Evolutionary conservation across 1,284 basidiomycete genomes (phyloP), one percentile per base, ranked within the genome.

Genomic region (Cystobasidiaceae sp.): DNA sequence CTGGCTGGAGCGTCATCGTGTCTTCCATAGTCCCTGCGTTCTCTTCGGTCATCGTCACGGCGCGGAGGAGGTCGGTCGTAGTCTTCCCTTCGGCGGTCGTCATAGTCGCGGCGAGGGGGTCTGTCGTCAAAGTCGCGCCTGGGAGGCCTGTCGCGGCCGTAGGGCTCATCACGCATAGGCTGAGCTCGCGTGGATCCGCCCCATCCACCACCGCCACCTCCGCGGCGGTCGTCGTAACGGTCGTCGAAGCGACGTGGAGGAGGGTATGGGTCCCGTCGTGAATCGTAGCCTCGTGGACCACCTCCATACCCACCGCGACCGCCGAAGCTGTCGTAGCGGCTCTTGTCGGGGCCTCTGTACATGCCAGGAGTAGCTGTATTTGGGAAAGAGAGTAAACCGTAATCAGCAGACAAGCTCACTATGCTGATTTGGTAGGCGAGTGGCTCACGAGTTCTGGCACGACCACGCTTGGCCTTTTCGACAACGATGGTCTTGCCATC

Each of bases 381-480:
- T 8, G 17, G 34, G 19, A 27, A n/a, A 46, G 23, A 41, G 19
- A 15, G 37, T 21, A 8, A 41, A 15, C 2, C 19, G n/a, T n/a
- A n/a, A n/a, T 44, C 23, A 49, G 37, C n/a, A 39, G 37, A n/a
- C 37, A 11, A 11, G 11, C 37, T n/a, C 11, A 39, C 11, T 39
- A 11, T n/a, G 11, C 11, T 39, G 11, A 11, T 39, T 11, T 39
- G 11, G 37, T n/a, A 39, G n/a, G 37, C 37, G n/a, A 25, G 3
- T 6, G 19, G 37, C 70, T 34, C 19, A 71, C 70, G 93, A 5
- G 93, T 97, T 69, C 93, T 84, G 21, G 93, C 92, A 72, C 93
- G 88, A 66, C 88, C 92, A 74, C 93, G 88, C 69, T 90, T 89
- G 73, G 93, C 93, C 90, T 90, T 93, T 78, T 93, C 89, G 33